phyloP scores from a whole-genome alignment of 192 early-diverging fungal genomes.

The Umbelopsis ramanniana region DNA sequence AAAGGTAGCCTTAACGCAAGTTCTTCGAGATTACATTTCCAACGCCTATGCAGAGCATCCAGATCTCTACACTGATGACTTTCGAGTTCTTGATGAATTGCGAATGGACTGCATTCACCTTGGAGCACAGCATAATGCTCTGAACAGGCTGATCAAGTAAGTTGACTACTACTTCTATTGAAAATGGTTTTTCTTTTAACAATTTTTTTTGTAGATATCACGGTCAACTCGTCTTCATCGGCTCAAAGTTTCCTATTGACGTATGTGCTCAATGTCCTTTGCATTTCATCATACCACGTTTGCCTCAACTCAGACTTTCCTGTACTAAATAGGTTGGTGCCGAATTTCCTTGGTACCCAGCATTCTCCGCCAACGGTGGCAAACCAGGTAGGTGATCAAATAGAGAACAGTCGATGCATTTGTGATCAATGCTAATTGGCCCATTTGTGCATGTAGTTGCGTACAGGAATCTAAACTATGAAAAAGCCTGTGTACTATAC shows the following conservation, averaged over 20 bases:
- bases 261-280: slow-evolving; percentile 51
- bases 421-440: slow-evolving; percentile 22
- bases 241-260: slow-evolving; percentile 88
- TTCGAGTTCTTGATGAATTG: slow-evolving; percentile 79
- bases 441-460: slow-evolving; percentile 47
- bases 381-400: slow-evolving; percentile 48
- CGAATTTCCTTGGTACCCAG: slow-evolving; percentile 72
- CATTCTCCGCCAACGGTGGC: slow-evolving; percentile 60
- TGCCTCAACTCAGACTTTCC: slow-evolving; percentile 13
- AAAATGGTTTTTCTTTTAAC: not conserved
- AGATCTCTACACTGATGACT: slow-evolving; percentile 84
- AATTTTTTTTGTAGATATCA: slow-evolving; percentile 66
- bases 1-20: slow-evolving; percentile 58
- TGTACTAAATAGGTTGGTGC: slow-evolving; percentile 54
- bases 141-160: slow-evolving; percentile 71
- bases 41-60: slow-evolving; percentile 85
- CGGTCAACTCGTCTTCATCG: slow-evolving; percentile 81
- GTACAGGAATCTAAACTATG: slow-evolving; percentile 78
- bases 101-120: slow-evolving; percentile 69
- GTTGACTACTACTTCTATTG: not conserved
- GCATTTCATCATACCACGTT: not conserved
- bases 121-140: slow-evolving; percentile 64
- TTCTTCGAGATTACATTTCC: slow-evolving; percentile 71
- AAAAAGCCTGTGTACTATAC: slow-evolving; percentile 84
- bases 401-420: not conserved